Percentiles rank a stretch among this genome's conserved stretches.
phyloP scores from a whole-genome alignment of 257 asterid genomes.

The Pogostemon cablin region DNA sequence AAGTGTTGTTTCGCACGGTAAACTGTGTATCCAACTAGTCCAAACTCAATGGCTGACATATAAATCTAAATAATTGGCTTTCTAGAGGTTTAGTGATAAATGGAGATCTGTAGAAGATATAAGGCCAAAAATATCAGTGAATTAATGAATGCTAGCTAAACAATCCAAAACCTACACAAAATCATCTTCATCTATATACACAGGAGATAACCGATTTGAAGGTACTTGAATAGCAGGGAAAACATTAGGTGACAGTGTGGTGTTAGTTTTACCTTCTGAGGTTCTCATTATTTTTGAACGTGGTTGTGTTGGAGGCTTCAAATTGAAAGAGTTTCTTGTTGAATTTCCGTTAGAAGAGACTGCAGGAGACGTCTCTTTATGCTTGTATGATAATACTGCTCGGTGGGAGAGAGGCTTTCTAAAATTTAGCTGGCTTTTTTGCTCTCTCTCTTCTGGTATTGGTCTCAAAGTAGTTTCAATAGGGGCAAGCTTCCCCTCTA shows the following conservation, averaged over 20 bases:
- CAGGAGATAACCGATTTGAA: conserved; percentile 49
- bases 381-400: conserved; percentile 39
- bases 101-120: conserved; percentile 15
- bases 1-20: not conserved
- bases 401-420: conserved; percentile 42
- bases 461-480: conserved; percentile 61
- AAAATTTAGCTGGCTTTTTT: conserved; percentile 38
- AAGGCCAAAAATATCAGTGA: conserved; percentile 6
- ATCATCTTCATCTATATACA: conserved; percentile 58
- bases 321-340: conserved; percentile 33
- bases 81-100: conserved; percentile 21
- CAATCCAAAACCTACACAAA: conserved; percentile 49
- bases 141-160: conserved; percentile 6
- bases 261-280: conserved; percentile 45
- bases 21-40: conserved; percentile 29
- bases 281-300: conserved; percentile 51
- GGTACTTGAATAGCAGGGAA: conserved; percentile 46
- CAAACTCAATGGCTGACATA: conserved; percentile 21
- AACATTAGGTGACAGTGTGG: conserved; percentile 34
- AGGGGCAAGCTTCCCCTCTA: conserved; percentile 89
- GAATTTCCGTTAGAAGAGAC: conserved; percentile 42
- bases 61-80: conserved; percentile 20
- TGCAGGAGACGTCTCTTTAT: conserved; percentile 39
- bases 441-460: conserved; percentile 36
- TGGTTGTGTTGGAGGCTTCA: conserved; percentile 52